A percentile compares a stretch with the other conserved stretches of the same genome.
These are phyloP conservation scores for Besnoitia besnoiti DNA, from an alignment of 169 alveolate genomes.

Conservation along the genomic window DNA sequence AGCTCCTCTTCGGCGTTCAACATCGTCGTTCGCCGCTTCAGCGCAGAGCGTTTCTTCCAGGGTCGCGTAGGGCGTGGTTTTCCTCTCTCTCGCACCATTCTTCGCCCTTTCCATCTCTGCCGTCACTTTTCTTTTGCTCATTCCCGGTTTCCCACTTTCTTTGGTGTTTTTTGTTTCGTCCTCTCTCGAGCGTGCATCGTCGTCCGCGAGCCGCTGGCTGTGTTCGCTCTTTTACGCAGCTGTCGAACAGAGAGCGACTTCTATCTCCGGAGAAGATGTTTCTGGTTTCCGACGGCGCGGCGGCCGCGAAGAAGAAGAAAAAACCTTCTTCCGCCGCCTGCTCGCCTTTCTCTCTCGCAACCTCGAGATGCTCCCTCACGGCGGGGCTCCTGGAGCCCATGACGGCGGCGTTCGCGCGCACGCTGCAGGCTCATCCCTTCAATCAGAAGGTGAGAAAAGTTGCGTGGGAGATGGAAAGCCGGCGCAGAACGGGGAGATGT, in stretches of 20 bases:
- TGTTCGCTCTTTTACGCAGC: neutral
- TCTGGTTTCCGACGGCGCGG: neutral
- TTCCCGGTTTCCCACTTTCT: neutral
- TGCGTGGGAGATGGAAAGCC: neutral
- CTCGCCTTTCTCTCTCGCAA: neutral
- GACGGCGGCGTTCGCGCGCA: neutral
- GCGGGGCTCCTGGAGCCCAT: neutral
- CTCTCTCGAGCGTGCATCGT: too few relatives aligned
- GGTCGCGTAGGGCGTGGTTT: neutral
- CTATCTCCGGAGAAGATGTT: neutral
- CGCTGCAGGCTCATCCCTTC: neutral
- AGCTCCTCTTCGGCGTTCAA: neutral
- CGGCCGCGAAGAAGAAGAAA: neutral
- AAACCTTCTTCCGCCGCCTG: too few relatives aligned
- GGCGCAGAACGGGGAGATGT: too few relatives aligned
- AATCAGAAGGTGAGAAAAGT: neutral
- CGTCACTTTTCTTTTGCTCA: neutral
- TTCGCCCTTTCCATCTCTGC: neutral
- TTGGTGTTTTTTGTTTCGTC: neutral
- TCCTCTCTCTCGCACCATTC: neutral
- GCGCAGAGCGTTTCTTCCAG: too few relatives aligned
- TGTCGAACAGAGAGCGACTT: neutral
- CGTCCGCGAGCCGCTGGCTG: too few relatives aligned
- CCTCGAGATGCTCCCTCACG: neutral
- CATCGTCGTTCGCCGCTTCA: too few relatives aligned